phyloP scores from a whole-genome alignment of 2,329 filamentous ascomycete species.

The Apiospora pterosperma region DNA sequence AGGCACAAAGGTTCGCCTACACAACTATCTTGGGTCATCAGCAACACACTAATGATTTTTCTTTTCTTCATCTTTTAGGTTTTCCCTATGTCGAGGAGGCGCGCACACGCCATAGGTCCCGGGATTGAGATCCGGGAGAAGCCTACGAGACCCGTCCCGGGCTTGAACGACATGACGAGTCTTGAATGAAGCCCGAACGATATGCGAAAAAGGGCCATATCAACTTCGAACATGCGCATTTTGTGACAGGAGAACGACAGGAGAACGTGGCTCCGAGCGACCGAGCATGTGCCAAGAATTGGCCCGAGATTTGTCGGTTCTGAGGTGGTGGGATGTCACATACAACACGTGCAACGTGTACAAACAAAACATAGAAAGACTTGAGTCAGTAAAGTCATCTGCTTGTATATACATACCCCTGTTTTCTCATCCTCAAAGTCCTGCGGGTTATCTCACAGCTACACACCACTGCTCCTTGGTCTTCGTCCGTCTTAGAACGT shows the following conservation, averaged over 20 bases:
- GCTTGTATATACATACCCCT: conserved; percentile 4
- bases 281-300: background rate
- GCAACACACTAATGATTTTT: background rate
- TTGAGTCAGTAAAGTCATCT: background rate
- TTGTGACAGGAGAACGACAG: background rate
- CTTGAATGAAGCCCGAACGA: conserved; percentile 54
- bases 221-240: background rate
- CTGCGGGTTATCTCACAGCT: background rate
- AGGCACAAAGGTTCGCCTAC: conserved; percentile 74
- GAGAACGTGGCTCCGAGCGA: conserved; percentile 4
- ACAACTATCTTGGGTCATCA: background rate
- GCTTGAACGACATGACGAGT: conserved; percentile 63
- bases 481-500: background rate
- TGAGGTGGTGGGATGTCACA: background rate
- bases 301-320: background rate
- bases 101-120: conserved; percentile 67
- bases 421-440: background rate
- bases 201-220: background rate
- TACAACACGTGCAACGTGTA: background rate
- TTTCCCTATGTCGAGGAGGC: conserved; percentile 58
- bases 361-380: background rate
- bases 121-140: conserved; percentile 78
- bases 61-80: conserved; percentile 36
- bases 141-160: conserved; percentile 52
- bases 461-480: background rate